Percentiles rank a stretch among this genome's conserved stretches.
These are phyloP conservation scores for Tricholoma bakamatsutake DNA, from an alignment of 768 basidiomycete species.

Conservation along the genomic window DNA sequence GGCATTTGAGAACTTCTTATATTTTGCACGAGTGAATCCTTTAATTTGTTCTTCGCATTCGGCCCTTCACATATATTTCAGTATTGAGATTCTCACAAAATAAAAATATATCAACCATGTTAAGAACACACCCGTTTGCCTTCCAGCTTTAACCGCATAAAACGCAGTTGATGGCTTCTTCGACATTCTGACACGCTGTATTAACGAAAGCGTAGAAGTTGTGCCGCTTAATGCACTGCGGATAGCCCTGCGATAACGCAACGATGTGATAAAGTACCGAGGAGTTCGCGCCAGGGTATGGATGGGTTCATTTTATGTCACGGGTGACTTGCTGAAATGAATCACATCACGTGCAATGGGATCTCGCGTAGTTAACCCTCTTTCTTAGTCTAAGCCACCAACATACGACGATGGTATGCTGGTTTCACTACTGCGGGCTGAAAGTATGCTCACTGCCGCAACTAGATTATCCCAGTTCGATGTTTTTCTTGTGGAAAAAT, in stretches of 20 bases:
- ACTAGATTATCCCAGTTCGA: constrained; percentile 92
- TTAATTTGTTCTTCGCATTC: constrained; percentile 69
- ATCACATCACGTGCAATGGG: neutral
- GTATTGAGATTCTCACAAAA: constrained; percentile 4
- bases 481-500: constrained; percentile 98
- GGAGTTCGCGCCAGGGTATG: neutral
- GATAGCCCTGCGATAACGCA: neutral
- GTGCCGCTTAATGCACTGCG: neutral
- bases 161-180: constrained; percentile 38
- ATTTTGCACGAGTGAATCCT: constrained; percentile 53
- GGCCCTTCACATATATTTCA: constrained; percentile 39
- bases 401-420: neutral
- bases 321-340: neutral
- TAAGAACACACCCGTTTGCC: constrained; percentile 55
- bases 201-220: neutral
- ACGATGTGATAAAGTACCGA: neutral
- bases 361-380: neutral
- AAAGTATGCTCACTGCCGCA: neutral
- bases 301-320: neutral
- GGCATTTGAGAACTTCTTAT: constrained; percentile 59
- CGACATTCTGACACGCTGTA: constrained; percentile 9
- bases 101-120: constrained; percentile 48
- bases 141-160: constrained; percentile 72
- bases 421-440: neutral
- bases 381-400: neutral